Conservation (phyloP, 176 grass and related monocot genomes). For the Areca catechu region DNA sequence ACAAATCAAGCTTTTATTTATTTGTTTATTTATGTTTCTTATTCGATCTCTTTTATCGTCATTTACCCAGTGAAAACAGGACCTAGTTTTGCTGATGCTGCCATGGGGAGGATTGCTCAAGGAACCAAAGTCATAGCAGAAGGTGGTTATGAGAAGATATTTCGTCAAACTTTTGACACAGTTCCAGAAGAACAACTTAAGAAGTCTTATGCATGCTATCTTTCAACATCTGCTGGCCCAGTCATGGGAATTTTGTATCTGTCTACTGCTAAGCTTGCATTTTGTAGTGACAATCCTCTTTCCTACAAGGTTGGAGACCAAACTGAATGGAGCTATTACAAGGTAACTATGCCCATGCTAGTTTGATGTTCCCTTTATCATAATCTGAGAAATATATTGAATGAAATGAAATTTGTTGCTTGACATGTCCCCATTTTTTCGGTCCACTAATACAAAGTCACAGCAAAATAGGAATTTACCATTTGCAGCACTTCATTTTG, state of each 20-base stretch:
- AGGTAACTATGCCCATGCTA: not conserved
- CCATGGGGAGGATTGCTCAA: slow-evolving; percentile 22
- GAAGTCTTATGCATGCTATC: slow-evolving; percentile 15
- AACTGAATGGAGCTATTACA: slow-evolving; percentile 23
- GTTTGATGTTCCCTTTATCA: not conserved
- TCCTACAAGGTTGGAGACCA: slow-evolving; percentile 15
- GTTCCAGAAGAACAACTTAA: slow-evolving; percentile 19
- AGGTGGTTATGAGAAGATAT: slow-evolving; percentile 26
- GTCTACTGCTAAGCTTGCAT: slow-evolving; percentile 16
- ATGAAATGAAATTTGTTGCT: too few species aligned
- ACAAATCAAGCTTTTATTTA: too few species aligned
- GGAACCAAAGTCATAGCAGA: slow-evolving; percentile 22
- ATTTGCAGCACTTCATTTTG: too few species aligned
- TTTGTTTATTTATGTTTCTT: too few species aligned
- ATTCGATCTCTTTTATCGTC: too few species aligned
- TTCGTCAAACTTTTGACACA: slow-evolving; percentile 20
- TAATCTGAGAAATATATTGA: not conserved
- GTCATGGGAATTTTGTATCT: slow-evolving; percentile 21
- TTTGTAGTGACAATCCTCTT: slow-evolving; percentile 21
- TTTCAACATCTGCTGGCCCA: slow-evolving; percentile 18
- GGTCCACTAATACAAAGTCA: too few species aligned
- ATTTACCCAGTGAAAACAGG: slow-evolving; percentile 15
- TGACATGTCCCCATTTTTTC: too few species aligned
- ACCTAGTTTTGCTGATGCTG: slow-evolving; percentile 17
- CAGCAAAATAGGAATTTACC: too few species aligned